phyloP scores from a whole-genome alignment of 257 asterid genomes.

The Solanum pinnatisectum region DNA sequence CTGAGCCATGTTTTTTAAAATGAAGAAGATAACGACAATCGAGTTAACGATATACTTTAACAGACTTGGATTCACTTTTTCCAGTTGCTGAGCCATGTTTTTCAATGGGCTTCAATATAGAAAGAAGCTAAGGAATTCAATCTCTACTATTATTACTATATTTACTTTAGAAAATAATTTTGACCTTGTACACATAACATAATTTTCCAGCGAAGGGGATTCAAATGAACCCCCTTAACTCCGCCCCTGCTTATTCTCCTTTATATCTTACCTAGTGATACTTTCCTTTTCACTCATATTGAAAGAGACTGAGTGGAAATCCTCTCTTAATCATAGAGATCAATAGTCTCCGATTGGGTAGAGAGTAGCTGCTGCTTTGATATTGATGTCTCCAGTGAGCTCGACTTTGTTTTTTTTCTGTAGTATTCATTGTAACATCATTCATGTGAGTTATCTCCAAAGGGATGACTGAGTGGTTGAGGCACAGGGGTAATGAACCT shows the following conservation, averaged over 20 bases:
- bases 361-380: background rate
- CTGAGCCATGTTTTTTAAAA: background rate
- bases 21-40: background rate
- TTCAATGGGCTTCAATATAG: background rate
- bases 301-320: background rate
- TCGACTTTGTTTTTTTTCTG: background rate
- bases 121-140: background rate
- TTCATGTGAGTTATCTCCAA: background rate
- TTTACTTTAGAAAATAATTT: background rate
- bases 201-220: background rate
- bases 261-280: background rate
- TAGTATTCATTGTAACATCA: background rate
- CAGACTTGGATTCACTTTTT: background rate
- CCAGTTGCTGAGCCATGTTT: background rate
- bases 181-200: background rate
- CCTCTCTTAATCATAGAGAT: background rate
- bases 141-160: background rate
- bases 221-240: background rate
- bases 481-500: background rate
- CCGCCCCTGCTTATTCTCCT: background rate
- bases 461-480: background rate
- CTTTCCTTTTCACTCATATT: background rate
- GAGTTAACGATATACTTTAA: background rate
- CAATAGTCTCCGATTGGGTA: background rate
- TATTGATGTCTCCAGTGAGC: background rate